Conservation (phyloP, 306 rosid genomes). For the Casuarina cunninghamiana region DNA sequence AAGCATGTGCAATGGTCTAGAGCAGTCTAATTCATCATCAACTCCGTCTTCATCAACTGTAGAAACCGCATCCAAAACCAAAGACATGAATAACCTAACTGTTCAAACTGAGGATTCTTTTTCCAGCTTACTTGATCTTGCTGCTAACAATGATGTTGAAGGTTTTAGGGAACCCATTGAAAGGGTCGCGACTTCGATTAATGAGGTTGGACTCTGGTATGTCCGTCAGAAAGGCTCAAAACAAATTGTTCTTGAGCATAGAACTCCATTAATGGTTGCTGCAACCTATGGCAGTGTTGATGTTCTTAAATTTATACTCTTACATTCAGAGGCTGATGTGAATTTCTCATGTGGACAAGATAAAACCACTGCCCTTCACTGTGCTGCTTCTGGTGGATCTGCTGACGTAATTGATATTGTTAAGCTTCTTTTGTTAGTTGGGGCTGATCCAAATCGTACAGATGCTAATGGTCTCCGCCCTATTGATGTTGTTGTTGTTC, state of each 20-base stretch:
- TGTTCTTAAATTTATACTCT: slow-evolving; percentile 62
- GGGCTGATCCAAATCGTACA: slow-evolving; percentile 54
- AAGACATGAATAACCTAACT: slow-evolving; percentile 59
- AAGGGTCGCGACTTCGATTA: slow-evolving; percentile 45
- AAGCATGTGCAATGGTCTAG: slow-evolving; percentile 82
- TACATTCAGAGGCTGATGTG: slow-evolving; percentile 49
- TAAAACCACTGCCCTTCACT: slow-evolving; percentile 85
- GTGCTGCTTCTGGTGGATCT: slow-evolving; percentile 89
- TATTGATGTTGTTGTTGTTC: slow-evolving; percentile 67
- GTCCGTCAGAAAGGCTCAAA: slow-evolving; percentile 70
- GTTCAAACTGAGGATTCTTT: slow-evolving; percentile 64
- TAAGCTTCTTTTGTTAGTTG: slow-evolving; percentile 65
- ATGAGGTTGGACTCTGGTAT: slow-evolving; percentile 73
- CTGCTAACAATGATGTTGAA: slow-evolving; percentile 78
- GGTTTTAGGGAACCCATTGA: slow-evolving; percentile 56
- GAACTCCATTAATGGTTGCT: slow-evolving; percentile 92
- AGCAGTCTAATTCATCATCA: slow-evolving; percentile 48
- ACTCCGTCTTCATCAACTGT: slow-evolving; percentile 36
- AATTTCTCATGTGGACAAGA: slow-evolving; percentile 64
- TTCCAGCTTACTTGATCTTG: slow-evolving; percentile 63
- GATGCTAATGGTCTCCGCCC: slow-evolving; percentile 73
- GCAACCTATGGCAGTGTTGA: slow-evolving; percentile 78
- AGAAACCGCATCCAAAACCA: slow-evolving; percentile 39
- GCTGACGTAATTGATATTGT: slow-evolving; percentile 51
- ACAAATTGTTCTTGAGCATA: slow-evolving; percentile 63